These are phyloP conservation scores for Cenchrus purpureus DNA, from an alignment of 176 grass and related monocot species.

Conservation along the genomic window DNA sequence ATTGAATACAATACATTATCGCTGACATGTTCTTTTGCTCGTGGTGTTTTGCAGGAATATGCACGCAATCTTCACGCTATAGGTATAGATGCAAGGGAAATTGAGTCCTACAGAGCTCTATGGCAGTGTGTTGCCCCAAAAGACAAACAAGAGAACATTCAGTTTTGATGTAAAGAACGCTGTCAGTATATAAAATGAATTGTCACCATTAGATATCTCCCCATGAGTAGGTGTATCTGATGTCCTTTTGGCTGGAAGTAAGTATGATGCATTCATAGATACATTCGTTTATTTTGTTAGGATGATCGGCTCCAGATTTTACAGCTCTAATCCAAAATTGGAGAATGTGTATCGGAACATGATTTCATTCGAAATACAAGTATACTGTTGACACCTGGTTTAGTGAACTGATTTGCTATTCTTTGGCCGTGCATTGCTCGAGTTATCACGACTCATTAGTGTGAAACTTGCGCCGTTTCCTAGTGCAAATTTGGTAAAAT, in stretches of 20 bases:
- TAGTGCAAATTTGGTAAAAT: too few relatives aligned
- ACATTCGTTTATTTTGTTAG: background rate
- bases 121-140: constrained; percentile 97
- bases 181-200: constrained; percentile 41
- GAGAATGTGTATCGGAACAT: constrained; percentile 12
- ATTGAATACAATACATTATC: background rate
- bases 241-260: constrained; percentile 23
- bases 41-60: constrained; percentile 71
- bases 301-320: background rate
- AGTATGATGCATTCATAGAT: constrained; percentile 34
- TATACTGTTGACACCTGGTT: background rate
- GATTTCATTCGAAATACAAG: background rate
- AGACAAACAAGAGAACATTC: constrained; percentile 79
- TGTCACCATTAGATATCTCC: constrained; percentile 34
- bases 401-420: too few relatives aligned
- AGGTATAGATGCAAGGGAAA: constrained; percentile 75
- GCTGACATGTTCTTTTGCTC: constrained; percentile 14
- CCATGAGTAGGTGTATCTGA: constrained; percentile 30
- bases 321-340: constrained; percentile 20
- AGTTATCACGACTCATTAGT: background rate
- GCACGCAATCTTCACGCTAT: constrained; percentile 72
- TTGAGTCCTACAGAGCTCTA: constrained; percentile 67
- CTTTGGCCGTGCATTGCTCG: background rate
- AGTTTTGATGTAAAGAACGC: constrained; percentile 62
- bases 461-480: background rate